These are phyloP conservation scores for Pichiaceae sp. DNA, from an alignment of 1,139 yeast genomes.

Conservation along the genomic window DNA sequence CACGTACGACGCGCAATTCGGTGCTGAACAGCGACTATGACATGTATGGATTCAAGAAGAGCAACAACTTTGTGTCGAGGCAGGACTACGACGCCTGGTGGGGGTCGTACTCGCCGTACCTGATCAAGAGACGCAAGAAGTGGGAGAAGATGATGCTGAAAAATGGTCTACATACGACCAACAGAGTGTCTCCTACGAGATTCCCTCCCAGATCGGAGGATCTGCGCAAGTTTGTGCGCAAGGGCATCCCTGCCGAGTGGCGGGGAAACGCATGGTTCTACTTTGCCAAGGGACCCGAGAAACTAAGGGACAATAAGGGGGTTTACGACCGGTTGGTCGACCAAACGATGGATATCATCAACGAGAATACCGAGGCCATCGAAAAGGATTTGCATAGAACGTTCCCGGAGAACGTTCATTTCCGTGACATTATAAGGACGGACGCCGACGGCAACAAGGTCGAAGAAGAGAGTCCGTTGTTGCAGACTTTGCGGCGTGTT, in stretches of 20 bases:
- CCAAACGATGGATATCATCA: conserved; percentile 42
- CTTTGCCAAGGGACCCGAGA: conserved; percentile 87
- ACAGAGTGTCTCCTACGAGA: conserved; percentile 28
- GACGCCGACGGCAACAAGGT: conserved; percentile 8
- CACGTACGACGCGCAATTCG: conserved; percentile 4
- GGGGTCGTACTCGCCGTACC: conserved; percentile 52
- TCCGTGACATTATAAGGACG: conserved; percentile 27
- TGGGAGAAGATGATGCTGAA: conserved; percentile 64
- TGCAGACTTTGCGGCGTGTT: conserved; percentile 70
- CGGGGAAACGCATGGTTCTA: conserved; percentile 96
- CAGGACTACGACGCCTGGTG: conserved; percentile 73
- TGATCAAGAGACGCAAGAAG: conserved; percentile 56
- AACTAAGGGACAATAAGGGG: conserved; percentile 58
- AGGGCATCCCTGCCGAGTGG: conserved; percentile 97
- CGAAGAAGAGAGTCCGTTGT: conserved; percentile 51
- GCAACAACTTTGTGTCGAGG: conserved; percentile 39
- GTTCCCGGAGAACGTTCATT: conserved; percentile 84
- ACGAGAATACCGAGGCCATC: conserved; percentile 80
- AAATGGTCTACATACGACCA: conserved; percentile 43
- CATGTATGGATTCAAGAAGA: conserved; percentile 79
- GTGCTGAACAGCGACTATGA: conserved; percentile 40
- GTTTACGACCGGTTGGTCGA: conserved; percentile 60
- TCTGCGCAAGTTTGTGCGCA: conserved; percentile 71
- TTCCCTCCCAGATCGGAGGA: conserved; percentile 85
- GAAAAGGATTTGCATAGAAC: conserved; percentile 91